Evolutionary conservation across 192 early-diverging fungal genomes (phyloP), one percentile per base, ranked within the genome.

Genomic region (Coemansia sp.): DNA sequence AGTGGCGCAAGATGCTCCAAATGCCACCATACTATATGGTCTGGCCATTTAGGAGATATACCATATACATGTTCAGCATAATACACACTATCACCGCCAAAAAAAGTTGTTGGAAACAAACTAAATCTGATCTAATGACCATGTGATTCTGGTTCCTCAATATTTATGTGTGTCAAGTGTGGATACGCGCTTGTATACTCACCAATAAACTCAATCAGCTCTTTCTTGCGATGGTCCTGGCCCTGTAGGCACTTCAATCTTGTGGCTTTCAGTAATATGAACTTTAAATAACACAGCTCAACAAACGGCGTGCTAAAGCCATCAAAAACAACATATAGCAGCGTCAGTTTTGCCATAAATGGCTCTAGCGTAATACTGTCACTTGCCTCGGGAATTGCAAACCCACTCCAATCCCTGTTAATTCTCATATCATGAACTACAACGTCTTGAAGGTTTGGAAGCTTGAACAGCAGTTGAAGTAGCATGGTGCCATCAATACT

Each of bases 141-240:
- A 24, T 23, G 23, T 52, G 10, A 21, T 52, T 55, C 7, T 2
- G 51, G 7, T n/a, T 11, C 5, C 15, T 5, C 4, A 32, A 35
- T 55, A 12, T 2, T 6, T 3, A 55, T 29, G 2, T 55, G 2
- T 3, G 0, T 4, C 12, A 55, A 25, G 12, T 55, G 53, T 25
- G 53, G 53, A 55, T 55, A 55, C 5, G 53, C 53, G 12, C 27
- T 14, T 12, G 29, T 55, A 15, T 55, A 55, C 29, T 55, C n/a
- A 2, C n/a, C 23, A 7, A 35, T 15, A 55, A 55, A 55, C 50
- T 43, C 41, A 2, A 4, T n/a, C 41, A 43, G 15, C 11, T 43
- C 41, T 43, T n/a, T 43, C 12, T 15, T 15, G 15, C 15, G 41
- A 11, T 0, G 11, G 41, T n/a, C 4, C 11, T 43, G 12, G 12